Evolutionary conservation across 768 basidiomycete species (phyloP), one percentile per base, ranked within the genome.

Genomic region (Leccinum longicurvipes): DNA sequence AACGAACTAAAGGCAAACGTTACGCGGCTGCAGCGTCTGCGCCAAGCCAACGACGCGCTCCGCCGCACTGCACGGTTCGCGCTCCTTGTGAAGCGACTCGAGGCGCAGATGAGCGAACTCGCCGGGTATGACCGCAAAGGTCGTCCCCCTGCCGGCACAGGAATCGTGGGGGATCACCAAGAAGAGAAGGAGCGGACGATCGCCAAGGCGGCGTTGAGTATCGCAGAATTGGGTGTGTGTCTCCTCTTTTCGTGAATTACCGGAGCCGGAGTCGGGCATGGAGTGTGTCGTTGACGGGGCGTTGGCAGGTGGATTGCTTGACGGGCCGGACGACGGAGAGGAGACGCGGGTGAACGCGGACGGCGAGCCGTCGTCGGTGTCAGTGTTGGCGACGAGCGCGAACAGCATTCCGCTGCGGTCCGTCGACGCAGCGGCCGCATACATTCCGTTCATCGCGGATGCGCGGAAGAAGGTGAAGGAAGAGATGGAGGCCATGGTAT

Each of bases 401-500:
- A 64, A 58, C 7, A 65, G 69, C 8, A 75, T 89, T 6, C 79
- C 91, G 0, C 76, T 98, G 29, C 82, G 82, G n/a, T 84, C 86
- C 4, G 80, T 99, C 24, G 77, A 81, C 47, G 84, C 85, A 10
- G 84, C 96, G 7, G 79, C 84, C 1, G 78, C 79, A 3, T 84
- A 93, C 60, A 73, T 91, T 17, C 79, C 84, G 1, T 83, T 84
- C 36, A 82, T 99, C 29, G 84, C 91, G 51, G 80, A 83, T 9
- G 80, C 92, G 0, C 82, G 87, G 23, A 74, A 77, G 12, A 82
- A 79, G 45, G 84, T 99, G 31, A 89, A 85, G 2, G 77, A 75
- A 7, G 91, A 94, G 64, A 98, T 99, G 95, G 89, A 98, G 63
- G 80, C 75, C 7, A 95, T 95, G 90, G 86, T 98, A 1, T 72